Conservation (phyloP, 1,284 basidiomycete genomes). For the Ustilago bromivora region DNA sequence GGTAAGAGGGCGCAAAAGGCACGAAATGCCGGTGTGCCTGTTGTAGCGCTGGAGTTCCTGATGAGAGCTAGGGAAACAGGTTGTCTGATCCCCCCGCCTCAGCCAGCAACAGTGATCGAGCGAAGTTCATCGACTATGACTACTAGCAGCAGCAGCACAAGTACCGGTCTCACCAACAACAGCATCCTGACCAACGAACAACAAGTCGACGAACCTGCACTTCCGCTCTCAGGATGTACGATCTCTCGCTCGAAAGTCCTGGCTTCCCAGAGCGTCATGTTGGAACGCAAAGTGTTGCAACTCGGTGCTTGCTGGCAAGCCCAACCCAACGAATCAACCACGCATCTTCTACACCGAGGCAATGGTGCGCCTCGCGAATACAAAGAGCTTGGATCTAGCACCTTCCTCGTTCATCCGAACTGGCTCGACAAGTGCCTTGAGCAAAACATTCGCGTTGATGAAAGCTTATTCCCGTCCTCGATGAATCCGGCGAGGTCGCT, state of each 20-base stretch:
- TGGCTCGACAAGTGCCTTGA: conserved; percentile 53
- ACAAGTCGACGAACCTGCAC: background rate
- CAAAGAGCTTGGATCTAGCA: conserved; percentile 15
- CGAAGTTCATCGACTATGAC: conserved; percentile 10
- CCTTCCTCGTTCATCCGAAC: conserved; percentile 40
- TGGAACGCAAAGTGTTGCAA: conserved; percentile 43
- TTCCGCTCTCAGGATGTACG: conserved; percentile 37
- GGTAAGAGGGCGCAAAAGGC: conserved; percentile 37
- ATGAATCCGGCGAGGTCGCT: conserved; percentile 41
- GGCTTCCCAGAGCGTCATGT: conserved; percentile 25
- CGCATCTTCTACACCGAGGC: conserved; percentile 44
- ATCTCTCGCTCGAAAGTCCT: conserved; percentile 35
- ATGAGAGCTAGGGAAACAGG: conserved; percentile 32
- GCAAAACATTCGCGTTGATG: conserved; percentile 40
- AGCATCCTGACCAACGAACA: conserved; percentile 3
- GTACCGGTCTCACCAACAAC: conserved; percentile 1
- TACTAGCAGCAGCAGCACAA: conserved; percentile 13
- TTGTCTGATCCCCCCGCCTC: conserved; percentile 21
- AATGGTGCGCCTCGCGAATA: conserved; percentile 24
- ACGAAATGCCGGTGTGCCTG: conserved; percentile 36
- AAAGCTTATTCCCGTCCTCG: conserved; percentile 40
- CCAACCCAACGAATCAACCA: conserved; percentile 19
- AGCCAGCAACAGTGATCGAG: conserved; percentile 11
- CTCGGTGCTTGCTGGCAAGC: conserved; percentile 45
- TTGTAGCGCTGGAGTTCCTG: conserved; percentile 44